Evolutionary conservation across 148 eudicot genomes (phyloP).

Genomic region (Vaccinium myrtillus): DNA sequence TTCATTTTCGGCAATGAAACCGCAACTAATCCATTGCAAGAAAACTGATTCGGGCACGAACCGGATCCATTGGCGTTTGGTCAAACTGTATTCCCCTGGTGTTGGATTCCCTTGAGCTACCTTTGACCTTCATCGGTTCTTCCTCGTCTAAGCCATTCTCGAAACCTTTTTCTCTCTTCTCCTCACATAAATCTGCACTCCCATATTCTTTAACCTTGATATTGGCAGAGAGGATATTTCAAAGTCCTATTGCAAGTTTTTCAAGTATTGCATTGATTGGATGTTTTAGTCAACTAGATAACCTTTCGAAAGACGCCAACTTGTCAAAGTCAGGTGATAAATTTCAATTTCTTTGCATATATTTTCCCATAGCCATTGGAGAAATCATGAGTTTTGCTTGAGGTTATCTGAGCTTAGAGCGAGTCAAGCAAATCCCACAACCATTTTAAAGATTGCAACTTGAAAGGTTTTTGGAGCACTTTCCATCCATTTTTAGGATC

Average conservation of each 20-base stretch:
- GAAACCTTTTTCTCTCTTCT: not conserved
- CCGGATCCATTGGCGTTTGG: not conserved
- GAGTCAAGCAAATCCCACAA: slow-evolving; percentile 4
- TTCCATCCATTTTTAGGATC: not conserved
- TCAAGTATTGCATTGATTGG: not conserved
- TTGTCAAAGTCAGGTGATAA: not conserved
- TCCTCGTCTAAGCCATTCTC: not conserved
- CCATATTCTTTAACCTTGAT: not conserved
- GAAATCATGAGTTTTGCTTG: not conserved
- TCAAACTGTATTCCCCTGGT: slow-evolving; percentile 2
- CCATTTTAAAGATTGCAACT: slow-evolving; percentile 2
- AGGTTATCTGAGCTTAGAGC: not conserved
- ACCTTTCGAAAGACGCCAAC: not conserved
- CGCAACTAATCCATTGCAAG: no score
- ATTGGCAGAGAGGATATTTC: not conserved
- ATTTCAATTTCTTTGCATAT: not conserved
- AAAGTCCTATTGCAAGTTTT: not conserved
- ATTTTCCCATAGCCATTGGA: not conserved
- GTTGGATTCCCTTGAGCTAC: slow-evolving; percentile 8
- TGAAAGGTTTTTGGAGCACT: not conserved
- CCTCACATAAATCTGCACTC: not conserved
- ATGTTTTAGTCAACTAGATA: slow-evolving; percentile 9
- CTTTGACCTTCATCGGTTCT: not conserved
- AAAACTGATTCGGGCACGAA: not conserved
- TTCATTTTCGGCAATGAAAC: no score